Percentiles rank a stretch among this genome's conserved stretches.
Conservation (phyloP, 805 yeast species). For the Candida silvatica region DNA sequence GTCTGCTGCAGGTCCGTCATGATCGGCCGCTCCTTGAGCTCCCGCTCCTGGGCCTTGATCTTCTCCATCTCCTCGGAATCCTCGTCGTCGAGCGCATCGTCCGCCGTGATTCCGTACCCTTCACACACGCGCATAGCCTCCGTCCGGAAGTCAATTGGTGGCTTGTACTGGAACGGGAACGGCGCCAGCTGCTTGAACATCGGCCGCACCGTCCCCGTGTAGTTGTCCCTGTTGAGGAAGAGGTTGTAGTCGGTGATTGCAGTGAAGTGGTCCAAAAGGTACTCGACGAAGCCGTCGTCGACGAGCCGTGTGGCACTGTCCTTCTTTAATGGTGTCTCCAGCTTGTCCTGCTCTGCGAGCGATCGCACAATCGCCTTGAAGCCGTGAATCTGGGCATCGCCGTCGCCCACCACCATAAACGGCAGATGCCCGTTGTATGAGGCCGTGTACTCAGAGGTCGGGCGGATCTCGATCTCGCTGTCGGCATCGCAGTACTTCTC, state of each 20-base stretch:
- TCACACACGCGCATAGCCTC: conserved; percentile 24
- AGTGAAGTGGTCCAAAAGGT: conserved; percentile 31
- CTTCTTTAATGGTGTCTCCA: too few species aligned
- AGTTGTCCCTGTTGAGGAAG: conserved; percentile 48
- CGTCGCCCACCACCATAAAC: conserved; percentile 21
- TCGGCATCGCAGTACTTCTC: conserved; percentile 13
- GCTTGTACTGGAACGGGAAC: conserved; percentile 69
- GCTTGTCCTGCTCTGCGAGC: conserved; percentile 11
- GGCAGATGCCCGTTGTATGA: conserved; percentile 47
- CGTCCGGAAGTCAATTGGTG: conserved; percentile 40
- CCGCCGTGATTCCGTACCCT: conserved; percentile 25
- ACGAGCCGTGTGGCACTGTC: too few species aligned
- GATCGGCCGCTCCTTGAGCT: conserved; percentile 19
- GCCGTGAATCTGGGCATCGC: conserved; percentile 27
- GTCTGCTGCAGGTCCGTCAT: conserved; percentile 19
- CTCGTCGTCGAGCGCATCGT: conserved; percentile 19
- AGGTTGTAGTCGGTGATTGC: conserved; percentile 48
- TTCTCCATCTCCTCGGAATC: conserved; percentile 19
- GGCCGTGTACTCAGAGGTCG: conserved; percentile 50
- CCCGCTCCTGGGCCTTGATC: conserved; percentile 18
- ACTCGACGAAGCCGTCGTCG: conserved; percentile 36
- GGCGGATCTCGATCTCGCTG: conserved; percentile 34
- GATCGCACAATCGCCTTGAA: conserved; percentile 28
- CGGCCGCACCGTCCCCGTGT: conserved; percentile 50
- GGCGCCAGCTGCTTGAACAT: conserved; percentile 45